These are phyloP conservation scores for Phytophthora agathidicida DNA, from an alignment of 352 stramenopile genomes.

Conservation along the genomic window DNA sequence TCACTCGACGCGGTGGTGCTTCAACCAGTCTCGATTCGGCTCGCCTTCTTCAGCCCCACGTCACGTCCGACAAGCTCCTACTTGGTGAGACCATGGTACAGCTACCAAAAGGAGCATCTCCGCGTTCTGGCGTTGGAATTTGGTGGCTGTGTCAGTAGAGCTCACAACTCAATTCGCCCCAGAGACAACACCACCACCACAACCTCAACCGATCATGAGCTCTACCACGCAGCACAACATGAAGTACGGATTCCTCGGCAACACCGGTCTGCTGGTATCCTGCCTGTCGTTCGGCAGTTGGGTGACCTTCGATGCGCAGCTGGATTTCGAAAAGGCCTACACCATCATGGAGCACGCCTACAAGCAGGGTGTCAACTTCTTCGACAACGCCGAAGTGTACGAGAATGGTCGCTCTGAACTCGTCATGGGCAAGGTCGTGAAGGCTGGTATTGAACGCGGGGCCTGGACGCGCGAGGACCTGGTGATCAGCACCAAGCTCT, in stretches of 20 bases:
- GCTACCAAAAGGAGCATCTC: slow-evolving; percentile 14
- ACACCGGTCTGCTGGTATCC: slow-evolving; percentile 54
- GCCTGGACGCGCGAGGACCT: slow-evolving; percentile 58
- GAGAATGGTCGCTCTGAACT: slow-evolving; percentile 49
- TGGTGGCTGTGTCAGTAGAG: slow-evolving; percentile 8
- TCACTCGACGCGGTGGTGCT: slow-evolving; percentile 45
- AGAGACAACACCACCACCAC: background rate
- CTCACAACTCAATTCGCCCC: slow-evolving; percentile 18
- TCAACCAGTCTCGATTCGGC: slow-evolving; percentile 19
- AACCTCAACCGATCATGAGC: slow-evolving; percentile 9
- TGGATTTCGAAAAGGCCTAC: slow-evolving; percentile 64
- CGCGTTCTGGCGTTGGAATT: slow-evolving; percentile 20
- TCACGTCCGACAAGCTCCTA: slow-evolving; percentile 6
- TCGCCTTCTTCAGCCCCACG: slow-evolving; percentile 10
- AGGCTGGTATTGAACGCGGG: slow-evolving; percentile 50
- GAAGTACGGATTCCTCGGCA: slow-evolving; percentile 66
- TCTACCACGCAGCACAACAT: slow-evolving; percentile 40
- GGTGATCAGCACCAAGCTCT: slow-evolving; percentile 75
- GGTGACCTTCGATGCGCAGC: slow-evolving; percentile 56
- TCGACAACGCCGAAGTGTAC: slow-evolving; percentile 73
- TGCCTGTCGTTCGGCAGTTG: slow-evolving; percentile 56
- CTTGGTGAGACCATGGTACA: slow-evolving; percentile 16
- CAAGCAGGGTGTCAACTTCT: slow-evolving; percentile 72
- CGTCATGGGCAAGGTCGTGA: slow-evolving; percentile 66
- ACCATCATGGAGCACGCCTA: slow-evolving; percentile 63